These are phyloP conservation scores for Coprinopsis sp. DNA, from an alignment of 768 basidiomycete genomes.

Conservation along the genomic window DNA sequence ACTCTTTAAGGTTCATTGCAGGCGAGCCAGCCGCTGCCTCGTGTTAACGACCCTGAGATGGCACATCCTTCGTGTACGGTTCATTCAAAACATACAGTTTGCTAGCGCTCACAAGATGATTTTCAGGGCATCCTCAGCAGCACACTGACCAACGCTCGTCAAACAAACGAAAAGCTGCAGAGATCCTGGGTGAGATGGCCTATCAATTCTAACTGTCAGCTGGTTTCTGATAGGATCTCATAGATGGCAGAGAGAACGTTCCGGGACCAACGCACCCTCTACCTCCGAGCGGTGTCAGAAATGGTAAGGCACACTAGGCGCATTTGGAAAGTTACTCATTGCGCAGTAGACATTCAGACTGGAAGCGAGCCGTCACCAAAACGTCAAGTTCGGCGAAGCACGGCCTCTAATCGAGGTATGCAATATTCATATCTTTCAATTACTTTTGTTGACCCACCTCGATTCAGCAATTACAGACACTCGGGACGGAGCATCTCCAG, in stretches of 20 bases:
- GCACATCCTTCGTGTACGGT: not conserved
- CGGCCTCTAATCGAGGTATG: too few species aligned
- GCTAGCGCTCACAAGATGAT: not conserved
- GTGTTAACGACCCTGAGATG: not conserved
- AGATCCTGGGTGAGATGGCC: not conserved
- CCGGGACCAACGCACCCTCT: constrained; percentile 2
- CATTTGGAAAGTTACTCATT: too few species aligned
- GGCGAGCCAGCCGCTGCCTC: not conserved
- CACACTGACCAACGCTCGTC: not conserved
- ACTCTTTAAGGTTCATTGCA: not conserved
- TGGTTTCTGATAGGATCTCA: not conserved
- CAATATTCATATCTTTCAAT: too few species aligned
- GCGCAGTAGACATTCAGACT: too few species aligned
- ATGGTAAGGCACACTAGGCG: too few species aligned
- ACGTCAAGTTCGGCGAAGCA: too few species aligned
- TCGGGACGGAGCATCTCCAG: too few species aligned
- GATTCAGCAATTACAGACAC: too few species aligned
- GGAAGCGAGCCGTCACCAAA: too few species aligned
- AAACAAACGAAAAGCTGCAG: constrained; percentile 6
- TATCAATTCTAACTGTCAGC: not conserved
- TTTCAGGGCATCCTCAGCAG: not conserved
- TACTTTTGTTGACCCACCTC: too few species aligned
- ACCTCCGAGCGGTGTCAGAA: too few species aligned
- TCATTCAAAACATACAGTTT: not conserved
- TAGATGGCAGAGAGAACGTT: constrained; percentile 7